Percentiles rank a stretch among this genome's conserved stretches.
Evolutionary conservation across 441 rosid genomes (phyloP).

Genomic region (Isatis lusitanica): DNA sequence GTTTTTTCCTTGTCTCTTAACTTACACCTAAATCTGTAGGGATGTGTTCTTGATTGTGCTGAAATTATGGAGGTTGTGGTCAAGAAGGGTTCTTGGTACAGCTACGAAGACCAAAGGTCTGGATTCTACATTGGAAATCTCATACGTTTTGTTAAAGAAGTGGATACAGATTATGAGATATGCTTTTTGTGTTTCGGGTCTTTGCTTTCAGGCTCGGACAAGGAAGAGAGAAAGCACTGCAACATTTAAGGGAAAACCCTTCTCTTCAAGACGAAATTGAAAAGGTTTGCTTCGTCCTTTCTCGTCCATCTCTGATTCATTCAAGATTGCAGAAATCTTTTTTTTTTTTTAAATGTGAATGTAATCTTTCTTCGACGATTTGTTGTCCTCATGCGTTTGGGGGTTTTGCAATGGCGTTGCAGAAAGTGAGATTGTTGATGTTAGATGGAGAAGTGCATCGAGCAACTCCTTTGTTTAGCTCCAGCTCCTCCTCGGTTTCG

Average conservation of each 20-base stretch:
- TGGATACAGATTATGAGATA: not conserved
- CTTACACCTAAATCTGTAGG: conserved; percentile 48
- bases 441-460: conserved; percentile 53
- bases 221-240: conserved; percentile 89
- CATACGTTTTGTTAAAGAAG: not conserved
- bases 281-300: conserved; percentile 50
- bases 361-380: not conserved
- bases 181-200: not conserved
- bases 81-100: conserved; percentile 96
- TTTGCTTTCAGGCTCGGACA: conserved; percentile 73
- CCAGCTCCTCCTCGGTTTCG: conserved; percentile 36
- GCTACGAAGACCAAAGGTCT: conserved; percentile 77
- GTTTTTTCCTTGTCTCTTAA: conserved; percentile 17
- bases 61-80: conserved; percentile 78
- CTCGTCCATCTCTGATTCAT: not conserved
- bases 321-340: not conserved
- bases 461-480: conserved; percentile 42
- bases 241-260: conserved; percentile 73
- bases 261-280: conserved; percentile 65
- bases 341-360: not conserved
- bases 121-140: conserved; percentile 21
- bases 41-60: conserved; percentile 89
- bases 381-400: not conserved
- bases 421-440: conserved; percentile 66
- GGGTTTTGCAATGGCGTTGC: conserved; percentile 23